Base-by-base conservation (phyloP, 2,329 filamentous ascomycete species). In the Thielaviopsis musarum region DNA sequence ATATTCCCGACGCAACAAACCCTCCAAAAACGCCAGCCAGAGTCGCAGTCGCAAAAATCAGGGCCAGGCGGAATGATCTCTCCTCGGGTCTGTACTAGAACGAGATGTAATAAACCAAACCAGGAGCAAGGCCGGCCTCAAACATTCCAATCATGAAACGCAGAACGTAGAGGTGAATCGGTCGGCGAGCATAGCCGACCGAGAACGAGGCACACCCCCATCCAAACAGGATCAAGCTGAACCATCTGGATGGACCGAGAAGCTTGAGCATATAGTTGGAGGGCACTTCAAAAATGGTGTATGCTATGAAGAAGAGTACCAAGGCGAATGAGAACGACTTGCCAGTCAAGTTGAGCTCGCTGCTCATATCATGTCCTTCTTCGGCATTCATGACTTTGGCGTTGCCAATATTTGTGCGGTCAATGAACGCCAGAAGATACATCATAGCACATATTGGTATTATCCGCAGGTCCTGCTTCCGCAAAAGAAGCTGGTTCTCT, bases 71-170 rank as follows among this genome's bases (percentile, higher is more conserved):
- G n/a, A 88, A 70, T 22, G 83, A 85, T 3, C 87, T 77, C 70
- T 90, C 85, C 19, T 80, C 77, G 64, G 81, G 80, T 52, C 78
- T 82, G 69, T 90, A 90, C 77, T 87, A 89, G 62, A 88, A 81
- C 0, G 85, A 88, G 54, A 90, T 72, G 64, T 87, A 88, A 69
- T 82, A 73, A 0, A 81, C 78, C 64, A 87, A 70, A 0, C 83
- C 83, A 0, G 83, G 83, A 62, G 88, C 88, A 1, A 88, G 70
- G 0, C 85, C 85, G 3, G 84, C 85, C 70, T 90, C 86, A 51
- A 85, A 79, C 5, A 80, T 73, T 4, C 86, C 86, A 0, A 90
- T 75, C 9, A 89, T 68, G 26, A 89, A 76, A 5, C 86, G 80
- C 62, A 84, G 82, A 6, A 75, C 83, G 1, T 85, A 77, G n/a